Evolutionary conservation across 805 yeast species (phyloP).

Genomic region (Saturnispora ahearnii): DNA sequence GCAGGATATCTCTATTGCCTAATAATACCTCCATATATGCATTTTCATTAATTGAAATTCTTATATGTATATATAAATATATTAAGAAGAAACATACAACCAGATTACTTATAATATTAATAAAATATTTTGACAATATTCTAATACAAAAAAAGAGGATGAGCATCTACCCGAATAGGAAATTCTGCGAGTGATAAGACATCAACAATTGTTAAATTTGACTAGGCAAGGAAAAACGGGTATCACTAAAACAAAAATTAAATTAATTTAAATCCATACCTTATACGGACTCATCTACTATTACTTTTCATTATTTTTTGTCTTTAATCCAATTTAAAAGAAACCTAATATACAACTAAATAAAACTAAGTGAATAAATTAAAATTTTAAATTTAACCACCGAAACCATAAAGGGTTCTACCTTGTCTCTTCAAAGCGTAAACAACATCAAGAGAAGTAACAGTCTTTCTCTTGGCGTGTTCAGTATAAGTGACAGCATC

Average conservation of each 20-base stretch:
- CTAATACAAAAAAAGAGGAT: background rate
- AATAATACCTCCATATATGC: background rate
- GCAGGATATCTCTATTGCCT: background rate
- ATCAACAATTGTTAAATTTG: too few species aligned
- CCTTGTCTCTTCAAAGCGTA: conserved; percentile 99
- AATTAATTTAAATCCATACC: background rate
- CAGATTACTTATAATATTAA: background rate
- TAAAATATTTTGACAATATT: too few species aligned
- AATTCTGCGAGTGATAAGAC: background rate
- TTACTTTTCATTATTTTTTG: background rate
- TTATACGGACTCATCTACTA: background rate
- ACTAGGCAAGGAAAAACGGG: too few species aligned
- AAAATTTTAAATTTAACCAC: conserved; percentile 57
- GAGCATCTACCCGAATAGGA: background rate
- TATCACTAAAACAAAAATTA: too few species aligned
- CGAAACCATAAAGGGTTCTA: conserved; percentile 99
- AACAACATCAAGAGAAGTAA: conserved; percentile 96
- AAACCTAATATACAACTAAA: conserved; percentile 10
- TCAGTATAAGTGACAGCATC: conserved; percentile 99
- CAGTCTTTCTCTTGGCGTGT: conserved; percentile 99
- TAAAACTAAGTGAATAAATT: conserved; percentile 1
- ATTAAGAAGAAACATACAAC: background rate
- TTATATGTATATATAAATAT: background rate
- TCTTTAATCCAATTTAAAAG: conserved; percentile 1
- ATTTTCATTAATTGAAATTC: background rate